phyloP scores from a whole-genome alignment of 768 basidiomycete genomes.

The Lentinula aciculospora region DNA sequence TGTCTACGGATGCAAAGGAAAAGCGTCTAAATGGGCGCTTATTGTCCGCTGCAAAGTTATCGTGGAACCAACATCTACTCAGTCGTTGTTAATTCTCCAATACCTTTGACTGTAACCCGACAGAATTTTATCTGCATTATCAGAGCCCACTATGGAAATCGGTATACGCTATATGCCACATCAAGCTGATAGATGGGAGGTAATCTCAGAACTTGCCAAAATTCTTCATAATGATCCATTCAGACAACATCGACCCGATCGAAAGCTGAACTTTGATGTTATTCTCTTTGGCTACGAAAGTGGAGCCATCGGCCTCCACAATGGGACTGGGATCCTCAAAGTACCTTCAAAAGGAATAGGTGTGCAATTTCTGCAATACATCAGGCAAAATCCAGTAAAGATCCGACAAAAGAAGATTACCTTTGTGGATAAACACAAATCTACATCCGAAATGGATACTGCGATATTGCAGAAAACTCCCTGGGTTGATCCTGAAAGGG shows the following conservation, averaged over 20 bases:
- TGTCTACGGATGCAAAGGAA: too few species aligned
- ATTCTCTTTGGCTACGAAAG: conserved; percentile 40
- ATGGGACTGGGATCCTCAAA: conserved; percentile 44
- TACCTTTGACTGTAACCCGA: background rate
- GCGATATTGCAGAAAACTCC: conserved; percentile 47
- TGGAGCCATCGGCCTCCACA: conserved; percentile 38
- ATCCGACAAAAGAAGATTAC: conserved; percentile 37
- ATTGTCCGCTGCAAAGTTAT: too few species aligned
- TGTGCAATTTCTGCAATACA: conserved; percentile 39
- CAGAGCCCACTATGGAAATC: conserved; percentile 28
- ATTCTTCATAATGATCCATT: conserved; percentile 56
- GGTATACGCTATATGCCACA: conserved; percentile 29
- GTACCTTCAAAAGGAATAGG: conserved; percentile 34
- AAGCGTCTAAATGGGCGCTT: too few species aligned
- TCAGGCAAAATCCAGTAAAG: conserved; percentile 31
- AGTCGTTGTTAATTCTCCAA: too few species aligned
- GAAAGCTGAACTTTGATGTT: conserved; percentile 58
- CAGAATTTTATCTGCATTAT: background rate
- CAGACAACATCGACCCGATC: conserved; percentile 23
- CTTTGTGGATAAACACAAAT: conserved; percentile 18
- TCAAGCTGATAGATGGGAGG: conserved; percentile 45
- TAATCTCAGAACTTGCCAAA: conserved; percentile 48
- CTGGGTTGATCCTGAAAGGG: conserved; percentile 49
- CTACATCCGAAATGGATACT: conserved; percentile 12
- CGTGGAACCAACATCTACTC: too few species aligned